Base-by-base conservation (phyloP, 371 early-diverging fungal genomes). In the Mucor racemosus region DNA sequence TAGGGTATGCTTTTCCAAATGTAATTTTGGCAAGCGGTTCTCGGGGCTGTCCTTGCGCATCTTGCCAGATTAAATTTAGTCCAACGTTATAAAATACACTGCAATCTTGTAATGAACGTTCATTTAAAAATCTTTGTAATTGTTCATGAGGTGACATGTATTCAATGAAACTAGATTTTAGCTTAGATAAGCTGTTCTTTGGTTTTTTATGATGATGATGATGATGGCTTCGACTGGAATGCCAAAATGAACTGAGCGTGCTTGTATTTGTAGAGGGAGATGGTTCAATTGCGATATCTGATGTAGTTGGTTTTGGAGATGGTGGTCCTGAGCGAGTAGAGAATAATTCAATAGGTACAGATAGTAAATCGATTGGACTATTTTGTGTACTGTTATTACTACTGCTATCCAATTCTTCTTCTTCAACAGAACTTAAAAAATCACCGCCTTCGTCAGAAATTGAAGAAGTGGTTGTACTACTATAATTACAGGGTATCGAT, bases 41-140 rank as follows among this genome's bases (percentile, higher is more conserved):
- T 40, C 86, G 82, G 7, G 86, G 76, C 61, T 82, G 82, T 42
- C 78, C 75, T 26, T 72, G 50, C 65, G 87, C 69, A 55, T 58
- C 93, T 90, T 84, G 79, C 89, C 92, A 92, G 7, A 85, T 66
- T 69, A 95, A 86, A 15, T 87, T 76, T 56, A 81, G 67, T 8
- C 94, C 94, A 6, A 87, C 80, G 67, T 94, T 95, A 21, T 55
- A 69, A 31, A 62, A 62, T 21, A 62, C 21, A 39, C 39, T 26
- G 26, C 21, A 50, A 21, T 26, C 17, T 4, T 21, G 10, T 21
- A 21, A 21, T 14, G 38, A 13, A 34, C 21, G 61, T 33, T 60
- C 42, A 17, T 48, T 31, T 4, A 48, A 9, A n/a, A 61, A 10
- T 9, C 15, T 33, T 34, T 90, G 85, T 8, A 50, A 19, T 26